Percentiles rank a stretch among this genome's conserved stretches.
These are phyloP conservation scores for Brasenia schreberi DNA, from an alignment of 164 flowering plant species.

Conservation along the genomic window DNA sequence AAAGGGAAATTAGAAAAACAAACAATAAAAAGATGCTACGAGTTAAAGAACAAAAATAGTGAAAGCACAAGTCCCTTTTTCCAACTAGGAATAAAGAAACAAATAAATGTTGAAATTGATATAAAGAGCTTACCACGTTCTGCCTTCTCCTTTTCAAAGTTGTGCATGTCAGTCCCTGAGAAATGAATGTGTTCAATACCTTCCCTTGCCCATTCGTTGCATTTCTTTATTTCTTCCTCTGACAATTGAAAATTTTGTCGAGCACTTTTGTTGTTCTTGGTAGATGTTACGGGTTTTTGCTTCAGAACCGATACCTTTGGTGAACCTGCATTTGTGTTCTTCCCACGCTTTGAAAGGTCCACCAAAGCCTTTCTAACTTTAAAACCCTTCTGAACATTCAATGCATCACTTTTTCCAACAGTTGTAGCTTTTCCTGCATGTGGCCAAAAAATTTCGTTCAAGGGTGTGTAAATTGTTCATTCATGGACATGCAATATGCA, in stretches of 20 bases:
- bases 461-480: too few species aligned
- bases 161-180: constrained; percentile 5
- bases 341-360: constrained; percentile 8
- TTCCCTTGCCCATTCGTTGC: constrained; percentile 13
- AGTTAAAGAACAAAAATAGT: not conserved
- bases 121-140: constrained; percentile 3
- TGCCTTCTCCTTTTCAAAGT: constrained; percentile 5
- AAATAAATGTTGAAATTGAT: not conserved
- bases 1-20: not conserved
- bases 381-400: constrained; percentile 5
- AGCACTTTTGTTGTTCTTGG: not conserved
- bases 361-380: constrained; percentile 8
- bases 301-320: constrained; percentile 1
- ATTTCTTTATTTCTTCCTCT: constrained; percentile 3
- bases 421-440: constrained; percentile 5
- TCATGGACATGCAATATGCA: too few species aligned
- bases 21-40: not conserved
- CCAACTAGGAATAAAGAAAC: not conserved
- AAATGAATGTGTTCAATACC: constrained; percentile 8
- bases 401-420: constrained; percentile 7
- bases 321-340: not conserved
- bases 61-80: not conserved
- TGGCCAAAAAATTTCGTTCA: not conserved
- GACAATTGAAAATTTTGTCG: not conserved
- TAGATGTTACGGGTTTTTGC: constrained; percentile 2